phyloP scores from a whole-genome alignment of 768 basidiomycete species.

The Sarcodon aspratus region DNA sequence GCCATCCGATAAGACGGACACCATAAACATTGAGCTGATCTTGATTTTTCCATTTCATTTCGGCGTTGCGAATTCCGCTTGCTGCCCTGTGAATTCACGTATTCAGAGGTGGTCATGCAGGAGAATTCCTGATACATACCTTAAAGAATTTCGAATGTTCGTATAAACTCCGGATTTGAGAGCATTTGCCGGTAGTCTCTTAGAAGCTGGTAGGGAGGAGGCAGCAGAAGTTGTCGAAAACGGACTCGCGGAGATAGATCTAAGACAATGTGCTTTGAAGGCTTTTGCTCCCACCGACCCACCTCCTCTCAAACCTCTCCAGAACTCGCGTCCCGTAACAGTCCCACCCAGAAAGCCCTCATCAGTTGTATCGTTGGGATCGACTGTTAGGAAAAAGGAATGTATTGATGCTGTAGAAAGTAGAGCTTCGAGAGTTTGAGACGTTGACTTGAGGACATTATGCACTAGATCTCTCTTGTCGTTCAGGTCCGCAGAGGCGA shows the following conservation, averaged over 20 bases:
- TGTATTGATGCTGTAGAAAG: constrained; percentile 38
- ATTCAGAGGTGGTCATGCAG: constrained; percentile 2
- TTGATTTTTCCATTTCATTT: constrained; percentile 71
- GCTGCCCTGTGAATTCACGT: constrained; percentile 25
- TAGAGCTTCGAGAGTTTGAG: constrained; percentile 43
- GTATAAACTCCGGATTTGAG: constrained; percentile 49
- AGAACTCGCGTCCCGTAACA: constrained; percentile 49
- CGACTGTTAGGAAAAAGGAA: constrained; percentile 51
- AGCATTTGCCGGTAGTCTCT: constrained; percentile 13
- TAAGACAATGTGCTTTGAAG: constrained; percentile 38
- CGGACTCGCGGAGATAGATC: constrained; percentile 2
- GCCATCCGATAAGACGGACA: constrained; percentile 56
- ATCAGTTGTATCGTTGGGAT: constrained; percentile 34
- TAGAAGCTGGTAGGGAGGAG: constrained; percentile 3
- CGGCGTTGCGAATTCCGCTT: constrained; percentile 51
- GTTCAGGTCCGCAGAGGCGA: constrained; percentile 15
- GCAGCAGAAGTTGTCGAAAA: background rate
- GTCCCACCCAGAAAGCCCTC: constrained; percentile 57
- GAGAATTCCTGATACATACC: constrained; percentile 22
- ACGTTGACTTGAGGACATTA: constrained; percentile 35
- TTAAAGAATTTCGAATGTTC: constrained; percentile 38
- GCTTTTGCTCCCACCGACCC: constrained; percentile 44
- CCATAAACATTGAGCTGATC: constrained; percentile 43
- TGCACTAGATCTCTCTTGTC: constrained; percentile 24
- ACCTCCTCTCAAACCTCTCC: constrained; percentile 48